phyloP scores from a whole-genome alignment of 2,329 filamentous ascomycete species.

The Paramyrothecium sp. region DNA sequence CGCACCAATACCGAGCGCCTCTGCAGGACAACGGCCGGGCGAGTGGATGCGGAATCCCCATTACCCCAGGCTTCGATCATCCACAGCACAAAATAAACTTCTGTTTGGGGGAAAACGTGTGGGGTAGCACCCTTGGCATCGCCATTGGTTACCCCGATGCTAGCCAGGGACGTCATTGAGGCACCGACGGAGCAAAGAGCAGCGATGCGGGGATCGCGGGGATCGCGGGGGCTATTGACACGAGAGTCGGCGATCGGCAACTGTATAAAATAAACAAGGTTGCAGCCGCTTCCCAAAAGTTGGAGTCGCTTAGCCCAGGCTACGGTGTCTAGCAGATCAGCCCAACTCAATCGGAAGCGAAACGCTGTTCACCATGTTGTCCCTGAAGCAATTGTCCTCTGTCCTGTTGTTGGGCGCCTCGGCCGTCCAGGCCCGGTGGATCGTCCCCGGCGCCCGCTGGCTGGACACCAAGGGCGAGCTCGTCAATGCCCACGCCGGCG shows the following conservation, averaged over 20 bases:
- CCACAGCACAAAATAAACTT: background rate
- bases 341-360: no score
- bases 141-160: background rate
- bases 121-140: background rate
- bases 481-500: constrained; percentile 61
- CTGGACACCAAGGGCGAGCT: constrained; percentile 57
- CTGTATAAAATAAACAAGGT: background rate
- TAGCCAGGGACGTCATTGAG: background rate
- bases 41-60: background rate
- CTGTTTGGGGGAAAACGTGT: background rate
- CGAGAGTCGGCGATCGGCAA: background rate
- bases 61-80: background rate
- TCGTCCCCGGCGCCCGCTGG: constrained; percentile 62
- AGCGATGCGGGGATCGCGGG: background rate
- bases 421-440: constrained; percentile 36
- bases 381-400: background rate
- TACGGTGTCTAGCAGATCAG: no score
- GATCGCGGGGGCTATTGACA: background rate
- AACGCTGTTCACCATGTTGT: background rate
- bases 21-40: no score
- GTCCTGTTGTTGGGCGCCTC: background rate
- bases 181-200: background rate
- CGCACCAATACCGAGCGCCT: no score
- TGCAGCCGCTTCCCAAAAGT: background rate
- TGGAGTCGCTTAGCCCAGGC: no score